Evolutionary conservation across 768 basidiomycete genomes (phyloP), one percentile per base, ranked within the genome.

Genomic region (Lenzites betulinus): DNA sequence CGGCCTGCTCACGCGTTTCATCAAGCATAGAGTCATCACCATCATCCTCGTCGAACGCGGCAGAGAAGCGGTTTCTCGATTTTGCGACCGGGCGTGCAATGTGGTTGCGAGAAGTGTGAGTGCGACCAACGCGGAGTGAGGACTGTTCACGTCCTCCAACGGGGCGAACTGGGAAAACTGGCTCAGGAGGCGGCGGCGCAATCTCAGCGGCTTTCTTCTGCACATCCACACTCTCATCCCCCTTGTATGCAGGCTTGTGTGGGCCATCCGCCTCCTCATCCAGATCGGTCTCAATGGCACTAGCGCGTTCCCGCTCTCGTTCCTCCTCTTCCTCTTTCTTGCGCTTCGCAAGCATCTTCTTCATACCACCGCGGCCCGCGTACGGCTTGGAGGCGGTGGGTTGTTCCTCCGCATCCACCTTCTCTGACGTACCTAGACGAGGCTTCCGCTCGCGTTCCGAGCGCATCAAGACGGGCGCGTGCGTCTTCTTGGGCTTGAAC

Each of bases 291-390:
- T 74, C 72, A 46, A 70, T 69, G 18, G 64, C 65, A 38, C 44
- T 51, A 1, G 69, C 69, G 42, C 65, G 67, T 48, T 75, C 76
- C 61, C 68, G 67, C 53, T 74, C 75, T 25, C 74, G 69, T 23
- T 75, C 81, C 59, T 82, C 80, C 53, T 83, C 78, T 42, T 77
- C 83, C 68, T 89, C 88, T 62, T 77, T 74, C 67, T 81, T 82
- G 50, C 86, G 77, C 64, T 83, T 81, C 22, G 87, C 85, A 39
- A 92, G 72, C 71, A 90, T 74, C 68, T 87, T 92, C 77, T 88
- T 90, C 81, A 90, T 86, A 0, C 89, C 88, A 53, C 90, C 88
- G 62, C 85, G 83, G 7, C 90, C 90, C 1, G 89, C 86, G 66
- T 92, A 92, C 3, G 90, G 90, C 67, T 92, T 92, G 20, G 83